These are phyloP conservation scores for Sinapis alba DNA, from an alignment of 441 rosid genomes.

Conservation along the genomic window DNA sequence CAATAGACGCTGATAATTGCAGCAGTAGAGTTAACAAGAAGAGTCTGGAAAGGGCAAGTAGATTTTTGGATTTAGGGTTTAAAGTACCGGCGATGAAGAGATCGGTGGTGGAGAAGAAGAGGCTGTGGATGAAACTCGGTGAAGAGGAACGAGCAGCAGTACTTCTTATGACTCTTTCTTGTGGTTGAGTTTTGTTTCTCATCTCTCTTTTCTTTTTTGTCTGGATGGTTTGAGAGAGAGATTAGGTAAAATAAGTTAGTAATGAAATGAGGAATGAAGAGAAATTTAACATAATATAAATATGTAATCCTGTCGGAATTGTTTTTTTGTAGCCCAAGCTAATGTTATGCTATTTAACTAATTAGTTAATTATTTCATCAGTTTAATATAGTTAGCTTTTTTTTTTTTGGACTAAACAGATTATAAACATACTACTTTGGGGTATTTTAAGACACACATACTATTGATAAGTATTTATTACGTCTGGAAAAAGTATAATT, in stretches of 20 bases:
- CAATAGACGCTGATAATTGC: neutral
- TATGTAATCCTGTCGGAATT: conserved; percentile 23
- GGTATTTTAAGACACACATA: neutral
- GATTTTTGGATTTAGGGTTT: conserved; percentile 57
- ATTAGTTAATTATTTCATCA: conserved; percentile 4
- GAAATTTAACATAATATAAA: conserved; percentile 4
- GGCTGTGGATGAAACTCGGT: conserved; percentile 52
- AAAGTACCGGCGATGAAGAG: conserved; percentile 65
- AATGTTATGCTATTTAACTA: conserved; percentile 15
- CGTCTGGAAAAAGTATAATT: too few relatives aligned
- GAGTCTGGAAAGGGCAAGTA: conserved; percentile 26
- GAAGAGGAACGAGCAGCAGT: conserved; percentile 91
- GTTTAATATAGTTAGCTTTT: neutral
- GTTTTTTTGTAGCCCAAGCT: conserved; percentile 15
- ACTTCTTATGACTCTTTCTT: conserved; percentile 79
- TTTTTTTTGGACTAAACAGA: neutral
- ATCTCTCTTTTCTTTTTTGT: conserved; percentile 3
- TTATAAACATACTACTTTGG: neutral
- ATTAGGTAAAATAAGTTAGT: conserved; percentile 33
- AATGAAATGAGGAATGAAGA: conserved; percentile 15
- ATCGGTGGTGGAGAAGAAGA: conserved; percentile 59
- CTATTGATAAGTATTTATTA: neutral
- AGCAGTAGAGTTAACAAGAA: conserved; percentile 10
- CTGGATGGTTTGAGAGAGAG: neutral
- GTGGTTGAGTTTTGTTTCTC: conserved; percentile 53